phyloP scores from a whole-genome alignment of 176 grass and related monocot genomes.

The Oryza rufipogon region DNA sequence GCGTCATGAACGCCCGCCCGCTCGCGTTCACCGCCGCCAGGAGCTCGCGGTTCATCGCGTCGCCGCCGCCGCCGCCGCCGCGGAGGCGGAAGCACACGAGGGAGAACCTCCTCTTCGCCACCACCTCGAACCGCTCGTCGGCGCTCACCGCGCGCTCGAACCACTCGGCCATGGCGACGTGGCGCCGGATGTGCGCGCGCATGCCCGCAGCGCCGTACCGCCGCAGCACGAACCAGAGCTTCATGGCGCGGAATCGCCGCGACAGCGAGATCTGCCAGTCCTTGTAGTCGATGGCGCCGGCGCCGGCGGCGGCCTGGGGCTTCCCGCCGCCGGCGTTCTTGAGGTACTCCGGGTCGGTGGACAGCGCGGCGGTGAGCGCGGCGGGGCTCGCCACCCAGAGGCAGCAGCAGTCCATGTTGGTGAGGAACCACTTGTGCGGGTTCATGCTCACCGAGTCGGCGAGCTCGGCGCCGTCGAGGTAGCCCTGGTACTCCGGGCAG shows the following conservation, averaged over 20 bases:
- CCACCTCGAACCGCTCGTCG: constrained; percentile 60
- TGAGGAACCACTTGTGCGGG: constrained; percentile 64
- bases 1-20: constrained; percentile 56
- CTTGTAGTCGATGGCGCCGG: constrained; percentile 48
- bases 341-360: constrained; percentile 57
- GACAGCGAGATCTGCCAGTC: constrained; percentile 60
- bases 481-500: constrained; percentile 43
- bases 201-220: constrained; percentile 49
- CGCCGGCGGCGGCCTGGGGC: too few relatives aligned
- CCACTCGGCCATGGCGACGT: constrained; percentile 49
- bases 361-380: constrained; percentile 26
- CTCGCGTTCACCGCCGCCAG: constrained; percentile 49
- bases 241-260: constrained; percentile 45
- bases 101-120: constrained; percentile 38
- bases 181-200: constrained; percentile 6
- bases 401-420: constrained; percentile 53
- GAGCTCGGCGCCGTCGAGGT: constrained; percentile 47
- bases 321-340: background rate
- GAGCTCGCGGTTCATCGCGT: constrained; percentile 38
- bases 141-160: constrained; percentile 44
- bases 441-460: constrained; percentile 60
- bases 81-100: constrained; percentile 51
- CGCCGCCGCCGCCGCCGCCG: background rate
- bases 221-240: constrained; percentile 46
- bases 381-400: constrained; percentile 35